Base-by-base conservation (phyloP, 192 early-diverging fungal species). In the Entophlyctis luteolus region DNA sequence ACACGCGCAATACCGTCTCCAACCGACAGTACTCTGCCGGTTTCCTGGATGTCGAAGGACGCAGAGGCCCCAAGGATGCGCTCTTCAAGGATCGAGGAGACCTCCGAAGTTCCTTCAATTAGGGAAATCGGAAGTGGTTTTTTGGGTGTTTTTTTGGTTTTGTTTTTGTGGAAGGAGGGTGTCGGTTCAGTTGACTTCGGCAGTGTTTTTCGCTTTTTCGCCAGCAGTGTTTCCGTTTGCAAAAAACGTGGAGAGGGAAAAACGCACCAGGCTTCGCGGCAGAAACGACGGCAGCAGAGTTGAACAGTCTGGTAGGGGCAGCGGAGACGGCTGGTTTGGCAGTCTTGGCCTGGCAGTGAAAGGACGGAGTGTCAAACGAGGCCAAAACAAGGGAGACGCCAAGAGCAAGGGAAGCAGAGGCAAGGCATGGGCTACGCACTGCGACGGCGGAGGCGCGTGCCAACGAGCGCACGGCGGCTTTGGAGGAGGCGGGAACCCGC, bases 1-100 rank as follows among this genome's bases (percentile, higher is more conserved):
- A 99, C 93, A 88, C 96, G 95, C 67, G 96, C 96, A 85, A 99
- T 98, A 95, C 96, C 96, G 81, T 99, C 96, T 90, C 96, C 95
- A 73, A 99, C 95, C 76, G 96, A 98, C 75, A 99, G 85, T 59
- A 99, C 96, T 77, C 95, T 91, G 59, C 95, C 96, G 48, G 95
- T 98, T 83, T 98, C 94, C 77, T 94, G 89, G 67, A 98, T 87
- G 75, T 98, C 92, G 74, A 88, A 86, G 70, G 86, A 82, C 67
- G 83, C 77, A 82, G 81, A 80, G 57, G 89, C 82, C 59, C 96
- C 94, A 54, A 91, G 85, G 77, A 98, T 98, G 72, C 96, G 88
- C 81, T 95, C 86, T 84, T 98, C 96, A 48, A 98, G 88, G 79
- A 98, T 97, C 65, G 90, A 93, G 72, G 94, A 92, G 34, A 98